phyloP scores from a whole-genome alignment of 1,139 yeast species.

The Pichia sp. region DNA sequence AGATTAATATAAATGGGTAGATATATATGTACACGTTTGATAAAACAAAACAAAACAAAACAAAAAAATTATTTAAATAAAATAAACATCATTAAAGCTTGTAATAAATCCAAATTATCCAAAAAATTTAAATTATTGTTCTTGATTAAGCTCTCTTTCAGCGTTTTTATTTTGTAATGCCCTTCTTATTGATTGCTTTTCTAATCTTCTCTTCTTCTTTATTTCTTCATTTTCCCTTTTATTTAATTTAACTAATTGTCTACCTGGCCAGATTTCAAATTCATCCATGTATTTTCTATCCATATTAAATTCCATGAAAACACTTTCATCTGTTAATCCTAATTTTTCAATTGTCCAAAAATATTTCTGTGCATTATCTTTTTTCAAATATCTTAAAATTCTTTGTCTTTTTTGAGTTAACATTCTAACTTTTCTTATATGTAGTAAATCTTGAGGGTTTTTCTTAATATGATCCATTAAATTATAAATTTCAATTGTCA shows the following conservation, averaged over 20 bases:
- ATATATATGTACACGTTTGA: not conserved
- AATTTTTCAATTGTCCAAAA: slow-evolving; percentile 81
- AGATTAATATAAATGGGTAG: too few species aligned
- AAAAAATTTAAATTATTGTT: not conserved
- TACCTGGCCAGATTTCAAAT: slow-evolving; percentile 73
- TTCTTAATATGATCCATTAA: slow-evolving; percentile 70
- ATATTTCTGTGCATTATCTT: slow-evolving; percentile 72
- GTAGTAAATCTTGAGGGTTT: slow-evolving; percentile 66
- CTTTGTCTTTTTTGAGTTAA: slow-evolving; percentile 86
- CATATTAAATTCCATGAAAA: slow-evolving; percentile 77
- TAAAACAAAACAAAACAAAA: not conserved
- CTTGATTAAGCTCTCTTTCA: not conserved
- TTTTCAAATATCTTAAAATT: slow-evolving; percentile 73
- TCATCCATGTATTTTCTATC: slow-evolving; percentile 80
- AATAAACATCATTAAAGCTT: not conserved
- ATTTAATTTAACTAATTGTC: slow-evolving; percentile 38
- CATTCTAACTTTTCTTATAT: slow-evolving; percentile 67
- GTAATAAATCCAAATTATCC: too few species aligned
- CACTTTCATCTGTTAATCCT: slow-evolving; percentile 78
- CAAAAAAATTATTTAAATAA: not conserved
- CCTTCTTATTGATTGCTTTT: slow-evolving; percentile 31
- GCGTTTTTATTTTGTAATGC: slow-evolving; percentile 10
- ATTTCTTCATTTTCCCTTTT: slow-evolving; percentile 38
- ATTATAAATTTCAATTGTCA: slow-evolving; percentile 75
- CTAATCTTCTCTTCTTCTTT: slow-evolving; percentile 38